These are phyloP conservation scores for Aspergillus sp. DNA, from an alignment of 2,329 filamentous ascomycete genomes.

Conservation along the genomic window DNA sequence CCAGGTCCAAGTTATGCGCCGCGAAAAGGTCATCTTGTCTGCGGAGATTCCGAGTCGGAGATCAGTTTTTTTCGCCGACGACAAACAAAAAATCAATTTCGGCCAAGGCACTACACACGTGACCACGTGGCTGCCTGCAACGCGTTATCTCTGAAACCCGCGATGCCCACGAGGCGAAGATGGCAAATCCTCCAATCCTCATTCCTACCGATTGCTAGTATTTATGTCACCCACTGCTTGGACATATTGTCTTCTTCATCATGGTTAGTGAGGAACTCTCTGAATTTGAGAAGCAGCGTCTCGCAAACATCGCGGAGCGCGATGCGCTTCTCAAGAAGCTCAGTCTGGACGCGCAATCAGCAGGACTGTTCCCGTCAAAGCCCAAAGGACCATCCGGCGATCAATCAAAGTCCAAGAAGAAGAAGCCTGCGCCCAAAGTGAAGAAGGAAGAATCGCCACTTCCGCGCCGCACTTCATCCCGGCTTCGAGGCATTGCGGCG, in stretches of 20 bases:
- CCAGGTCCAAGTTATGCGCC: constrained; percentile 37
- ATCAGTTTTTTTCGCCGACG: background rate
- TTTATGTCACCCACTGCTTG: background rate
- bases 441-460: constrained; percentile 64
- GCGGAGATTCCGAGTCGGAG: background rate
- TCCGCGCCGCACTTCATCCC: constrained; percentile 65
- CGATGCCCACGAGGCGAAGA: constrained; percentile 1
- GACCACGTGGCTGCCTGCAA: constrained; percentile 25
- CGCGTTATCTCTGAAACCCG: constrained; percentile 19
- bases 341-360: constrained; percentile 67
- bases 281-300: constrained; percentile 82
- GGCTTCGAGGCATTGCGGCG: constrained; percentile 65
- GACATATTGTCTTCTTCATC: constrained; percentile 16
- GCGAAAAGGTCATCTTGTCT: constrained; percentile 30
- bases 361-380: constrained; percentile 66
- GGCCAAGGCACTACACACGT: constrained; percentile 23
- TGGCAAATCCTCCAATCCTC: background rate
- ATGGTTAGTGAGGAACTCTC: constrained; percentile 62
- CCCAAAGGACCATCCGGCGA: constrained; percentile 55
- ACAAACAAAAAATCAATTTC: background rate
- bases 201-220: background rate
- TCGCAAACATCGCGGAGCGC: constrained; percentile 86
- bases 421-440: constrained; percentile 54
- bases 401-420: constrained; percentile 54
- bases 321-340: constrained; percentile 81